Conservation (phyloP, 345 rosid species). For the Pugionium dolabratum region DNA sequence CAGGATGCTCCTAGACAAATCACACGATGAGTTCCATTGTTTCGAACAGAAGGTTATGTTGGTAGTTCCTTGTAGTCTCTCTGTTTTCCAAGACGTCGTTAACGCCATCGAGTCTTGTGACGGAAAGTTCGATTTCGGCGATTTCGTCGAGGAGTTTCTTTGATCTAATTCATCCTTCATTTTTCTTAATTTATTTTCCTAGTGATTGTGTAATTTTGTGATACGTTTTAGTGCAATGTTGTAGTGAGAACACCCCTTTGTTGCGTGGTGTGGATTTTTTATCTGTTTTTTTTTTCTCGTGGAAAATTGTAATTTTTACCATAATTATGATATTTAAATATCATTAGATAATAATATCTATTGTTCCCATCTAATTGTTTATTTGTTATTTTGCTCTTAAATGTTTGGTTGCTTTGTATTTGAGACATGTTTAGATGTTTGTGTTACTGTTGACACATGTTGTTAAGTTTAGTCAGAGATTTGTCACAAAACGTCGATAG, state of each 20-base stretch:
- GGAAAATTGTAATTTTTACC: slow-evolving; percentile 15
- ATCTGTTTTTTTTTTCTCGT: not conserved
- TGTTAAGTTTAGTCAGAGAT: slow-evolving; percentile 14
- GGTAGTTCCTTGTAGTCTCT: slow-evolving; percentile 75
- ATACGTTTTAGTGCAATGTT: slow-evolving; percentile 12
- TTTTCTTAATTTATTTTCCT: not conserved
- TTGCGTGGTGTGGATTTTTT: slow-evolving; percentile 37
- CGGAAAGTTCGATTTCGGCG: slow-evolving; percentile 70
- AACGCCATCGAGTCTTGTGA: slow-evolving; percentile 66
- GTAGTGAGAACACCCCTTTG: slow-evolving; percentile 36
- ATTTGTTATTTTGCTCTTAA: not conserved
- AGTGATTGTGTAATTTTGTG: slow-evolving; percentile 25
- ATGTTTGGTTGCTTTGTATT: slow-evolving; percentile 14
- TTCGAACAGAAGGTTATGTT: slow-evolving; percentile 54
- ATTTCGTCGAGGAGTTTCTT: slow-evolving; percentile 71
- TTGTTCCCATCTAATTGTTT: not conserved
- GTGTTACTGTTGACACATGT: slow-evolving; percentile 15
- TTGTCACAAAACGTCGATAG: slow-evolving; percentile 14
- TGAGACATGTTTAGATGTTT: slow-evolving; percentile 16
- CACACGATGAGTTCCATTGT: slow-evolving; percentile 65
- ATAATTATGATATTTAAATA: not conserved
- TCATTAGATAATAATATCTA: not conserved
- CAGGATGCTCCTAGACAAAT: slow-evolving; percentile 80
- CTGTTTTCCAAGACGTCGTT: slow-evolving; percentile 68
- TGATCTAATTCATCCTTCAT: slow-evolving; percentile 20